Evolutionary conservation across 1,139 yeast genomes (phyloP).

Genomic region (Blastobotrys arbuscula): DNA sequence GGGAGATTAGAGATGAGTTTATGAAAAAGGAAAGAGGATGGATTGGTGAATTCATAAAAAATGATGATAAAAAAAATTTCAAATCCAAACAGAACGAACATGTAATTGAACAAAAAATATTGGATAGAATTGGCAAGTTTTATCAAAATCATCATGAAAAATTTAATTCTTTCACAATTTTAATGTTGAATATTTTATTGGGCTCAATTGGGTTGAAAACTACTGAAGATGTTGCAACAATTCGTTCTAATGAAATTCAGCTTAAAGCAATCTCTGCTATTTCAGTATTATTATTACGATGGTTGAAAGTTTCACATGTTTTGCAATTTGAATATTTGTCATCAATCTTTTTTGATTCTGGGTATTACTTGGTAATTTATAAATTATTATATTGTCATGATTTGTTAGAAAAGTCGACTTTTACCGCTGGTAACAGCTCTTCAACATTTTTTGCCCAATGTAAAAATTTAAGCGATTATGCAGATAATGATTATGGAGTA

Average conservation of each 20-base stretch:
- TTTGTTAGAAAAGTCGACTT: conserved; percentile 31
- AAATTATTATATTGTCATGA: conserved; percentile 36
- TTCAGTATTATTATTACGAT: conserved; percentile 49
- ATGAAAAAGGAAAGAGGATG: conserved; percentile 76
- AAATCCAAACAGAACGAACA: conserved; percentile 2
- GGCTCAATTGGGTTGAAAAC: conserved; percentile 33
- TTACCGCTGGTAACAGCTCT: conserved; percentile 36
- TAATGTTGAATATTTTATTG: conserved; percentile 57
- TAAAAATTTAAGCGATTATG: conserved; percentile 25
- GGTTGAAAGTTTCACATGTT: conserved; percentile 78
- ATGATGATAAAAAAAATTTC: not conserved
- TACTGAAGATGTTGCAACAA: conserved; percentile 29
- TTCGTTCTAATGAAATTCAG: conserved; percentile 57
- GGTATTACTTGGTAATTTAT: conserved; percentile 46
- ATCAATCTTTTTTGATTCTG: conserved; percentile 68
- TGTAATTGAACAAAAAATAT: conserved; percentile 37
- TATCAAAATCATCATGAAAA: conserved; percentile 50
- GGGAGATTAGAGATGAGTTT: conserved; percentile 65
- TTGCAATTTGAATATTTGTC: conserved; percentile 72
- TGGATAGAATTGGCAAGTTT: conserved; percentile 55
- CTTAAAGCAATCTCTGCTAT: conserved; percentile 58
- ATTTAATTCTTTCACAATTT: conserved; percentile 57
- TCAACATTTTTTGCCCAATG: conserved; percentile 45
- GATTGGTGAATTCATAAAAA: conserved; percentile 19
- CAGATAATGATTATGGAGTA: conserved; percentile 15